Conservation (phyloP, 768 basidiomycete species). For the Termitomyces sp. region DNA sequence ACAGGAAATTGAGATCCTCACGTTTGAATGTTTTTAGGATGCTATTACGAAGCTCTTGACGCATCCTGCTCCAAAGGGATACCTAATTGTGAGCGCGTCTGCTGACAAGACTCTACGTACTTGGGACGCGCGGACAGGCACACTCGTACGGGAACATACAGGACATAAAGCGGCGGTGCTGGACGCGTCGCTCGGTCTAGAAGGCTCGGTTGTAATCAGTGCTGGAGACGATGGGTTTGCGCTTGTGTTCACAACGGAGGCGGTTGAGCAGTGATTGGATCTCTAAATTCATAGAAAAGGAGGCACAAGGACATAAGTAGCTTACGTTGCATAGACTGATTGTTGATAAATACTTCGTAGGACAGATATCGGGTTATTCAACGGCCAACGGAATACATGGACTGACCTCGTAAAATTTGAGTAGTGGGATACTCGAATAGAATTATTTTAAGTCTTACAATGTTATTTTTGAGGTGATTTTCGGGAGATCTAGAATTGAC, state of each 20-base stretch:
- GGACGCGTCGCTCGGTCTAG: conserved; percentile 62
- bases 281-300: not conserved
- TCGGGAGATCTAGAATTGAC: not conserved
- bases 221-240: conserved; percentile 89
- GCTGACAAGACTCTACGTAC: conserved; percentile 84
- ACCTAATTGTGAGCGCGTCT: conserved; percentile 81
- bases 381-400: too few species aligned
- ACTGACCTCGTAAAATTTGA: too few species aligned
- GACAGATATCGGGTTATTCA: too few species aligned
- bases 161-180: conserved; percentile 81
- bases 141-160: conserved; percentile 69
- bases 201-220: conserved; percentile 73
- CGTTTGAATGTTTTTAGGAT: conserved; percentile 46
- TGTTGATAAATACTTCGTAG: too few species aligned
- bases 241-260: conserved; percentile 73
- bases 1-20: not conserved
- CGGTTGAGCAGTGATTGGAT: conserved; percentile 21
- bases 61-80: conserved; percentile 67
- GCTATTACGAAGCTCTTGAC: conserved; percentile 76
- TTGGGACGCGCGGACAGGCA: conserved; percentile 89
- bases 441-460: too few species aligned
- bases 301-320: not conserved
- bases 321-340: not conserved
- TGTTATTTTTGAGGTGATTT: not conserved
- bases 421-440: too few species aligned